Conservation (phyloP, 768 basidiomycete genomes). For the Tephrocybe rancida region DNA sequence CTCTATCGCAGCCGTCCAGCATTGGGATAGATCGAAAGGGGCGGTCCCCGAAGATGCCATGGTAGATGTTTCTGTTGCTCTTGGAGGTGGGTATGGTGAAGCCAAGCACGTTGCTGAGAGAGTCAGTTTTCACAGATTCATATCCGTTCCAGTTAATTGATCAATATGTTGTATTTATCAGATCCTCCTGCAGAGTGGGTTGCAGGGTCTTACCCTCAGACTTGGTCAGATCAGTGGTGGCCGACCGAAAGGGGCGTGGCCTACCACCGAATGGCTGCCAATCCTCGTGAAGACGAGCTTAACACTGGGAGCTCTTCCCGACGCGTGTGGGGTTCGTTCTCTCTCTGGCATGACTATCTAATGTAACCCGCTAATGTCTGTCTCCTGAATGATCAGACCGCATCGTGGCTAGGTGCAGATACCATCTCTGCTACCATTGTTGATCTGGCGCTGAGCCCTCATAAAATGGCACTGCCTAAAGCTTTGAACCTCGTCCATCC, state of each 20-base stretch:
- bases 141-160: background rate
- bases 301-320: constrained; percentile 28
- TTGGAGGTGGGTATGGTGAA: constrained; percentile 32
- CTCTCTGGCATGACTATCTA: too few relatives aligned
- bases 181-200: constrained; percentile 31
- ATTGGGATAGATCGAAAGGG: constrained; percentile 21
- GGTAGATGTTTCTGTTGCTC: constrained; percentile 22
- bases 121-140: constrained; percentile 17
- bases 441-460: constrained; percentile 26
- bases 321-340: constrained; percentile 26
- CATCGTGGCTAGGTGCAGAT: constrained; percentile 31
- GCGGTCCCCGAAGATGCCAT: constrained; percentile 36
- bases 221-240: constrained; percentile 42
- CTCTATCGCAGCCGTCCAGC: constrained; percentile 28
- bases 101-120: constrained; percentile 36
- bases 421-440: constrained; percentile 26
- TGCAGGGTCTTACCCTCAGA: constrained; percentile 31
- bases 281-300: constrained; percentile 38
- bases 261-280: constrained; percentile 40
- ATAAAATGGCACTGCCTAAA: constrained; percentile 14
- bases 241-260: constrained; percentile 36
- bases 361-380: background rate
- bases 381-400: constrained; percentile 13
- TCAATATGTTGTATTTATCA: constrained; percentile 4
- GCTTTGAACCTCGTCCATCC: constrained; percentile 35